These are phyloP conservation scores for Arctium lappa DNA, from an alignment of 129 eudicot species.

Conservation along the genomic window DNA sequence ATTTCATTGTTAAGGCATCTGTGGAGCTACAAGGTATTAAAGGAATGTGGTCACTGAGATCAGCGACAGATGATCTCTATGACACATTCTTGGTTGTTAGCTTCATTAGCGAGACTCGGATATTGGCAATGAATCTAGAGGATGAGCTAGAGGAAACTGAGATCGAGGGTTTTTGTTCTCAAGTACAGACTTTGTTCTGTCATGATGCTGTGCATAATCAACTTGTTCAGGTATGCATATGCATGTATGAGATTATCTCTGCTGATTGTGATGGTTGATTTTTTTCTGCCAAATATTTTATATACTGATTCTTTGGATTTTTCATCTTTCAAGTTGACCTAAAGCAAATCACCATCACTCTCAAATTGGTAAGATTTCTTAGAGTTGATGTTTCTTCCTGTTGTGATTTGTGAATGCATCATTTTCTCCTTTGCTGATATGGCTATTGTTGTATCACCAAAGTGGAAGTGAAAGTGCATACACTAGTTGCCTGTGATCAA, in stretches of 20 bases:
- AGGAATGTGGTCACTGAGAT: constrained; percentile 98
- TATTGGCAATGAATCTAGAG: constrained; percentile 88
- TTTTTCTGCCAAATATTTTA: background rate
- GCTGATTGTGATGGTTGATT: background rate
- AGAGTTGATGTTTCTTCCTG: background rate
- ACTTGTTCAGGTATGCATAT: constrained; percentile 70
- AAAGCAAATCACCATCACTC: background rate
- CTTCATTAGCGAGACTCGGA: constrained; percentile 86
- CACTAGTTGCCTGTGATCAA: too few relatives aligned
- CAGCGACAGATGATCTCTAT: constrained; percentile 85
- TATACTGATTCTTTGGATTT: background rate
- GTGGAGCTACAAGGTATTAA: constrained; percentile 98
- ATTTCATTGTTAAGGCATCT: constrained; percentile 54
- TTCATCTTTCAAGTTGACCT: background rate
- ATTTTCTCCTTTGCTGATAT: too few relatives aligned
- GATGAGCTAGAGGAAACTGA: constrained; percentile 92
- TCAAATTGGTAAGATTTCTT: background rate
- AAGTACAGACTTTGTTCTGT: constrained; percentile 87
- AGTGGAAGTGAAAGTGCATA: too few relatives aligned
- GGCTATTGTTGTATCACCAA: too few relatives aligned
- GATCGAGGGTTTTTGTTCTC: constrained; percentile 81
- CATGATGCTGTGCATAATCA: constrained; percentile 82
- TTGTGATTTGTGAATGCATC: too few relatives aligned
- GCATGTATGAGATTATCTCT: background rate
- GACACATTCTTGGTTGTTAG: constrained; percentile 97